Conservation (phyloP, 768 basidiomycete species). For the Amanita muscaria region DNA sequence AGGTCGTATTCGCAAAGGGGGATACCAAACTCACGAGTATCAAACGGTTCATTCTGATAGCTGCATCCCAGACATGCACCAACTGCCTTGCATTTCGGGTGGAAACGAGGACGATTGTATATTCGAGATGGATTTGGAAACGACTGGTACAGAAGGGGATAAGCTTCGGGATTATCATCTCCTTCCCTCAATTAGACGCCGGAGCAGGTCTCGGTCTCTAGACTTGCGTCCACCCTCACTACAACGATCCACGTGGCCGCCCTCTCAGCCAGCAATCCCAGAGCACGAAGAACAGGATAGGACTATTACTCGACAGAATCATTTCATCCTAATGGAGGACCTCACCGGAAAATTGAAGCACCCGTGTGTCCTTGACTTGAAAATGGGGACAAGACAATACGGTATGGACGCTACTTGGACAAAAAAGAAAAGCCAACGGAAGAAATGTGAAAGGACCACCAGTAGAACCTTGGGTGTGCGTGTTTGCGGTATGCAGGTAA, state of each 20-base stretch:
- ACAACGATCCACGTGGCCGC: constrained; percentile 17
- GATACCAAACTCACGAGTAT: constrained; percentile 32
- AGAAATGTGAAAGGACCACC: constrained; percentile 96
- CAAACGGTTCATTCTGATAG: constrained; percentile 31
- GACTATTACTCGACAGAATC: constrained; percentile 76
- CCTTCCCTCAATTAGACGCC: constrained; percentile 31
- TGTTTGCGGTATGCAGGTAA: constrained; percentile 98
- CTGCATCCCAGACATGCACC: constrained; percentile 37
- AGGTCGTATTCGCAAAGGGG: constrained; percentile 22
- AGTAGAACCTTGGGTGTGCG: constrained; percentile 85
- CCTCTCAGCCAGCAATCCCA: constrained; percentile 23
- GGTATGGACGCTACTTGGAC: constrained; percentile 86
- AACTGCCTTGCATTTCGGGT: constrained; percentile 55
- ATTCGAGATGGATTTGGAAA: constrained; percentile 38
- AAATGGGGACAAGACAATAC: constrained; percentile 99
- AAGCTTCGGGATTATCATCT: constrained; percentile 11
- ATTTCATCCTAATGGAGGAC: constrained; percentile 99
- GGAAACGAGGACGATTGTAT: constrained; percentile 18
- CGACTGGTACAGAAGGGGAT: constrained; percentile 9
- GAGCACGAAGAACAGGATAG: constrained; percentile 29
- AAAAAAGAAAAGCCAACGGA: constrained; percentile 97
- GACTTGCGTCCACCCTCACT: constrained; percentile 22
- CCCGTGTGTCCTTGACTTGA: constrained; percentile 94
- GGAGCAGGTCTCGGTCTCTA: constrained; percentile 37
- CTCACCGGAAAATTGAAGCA: constrained; percentile 85